Percentiles rank a stretch among this genome's conserved stretches.
phyloP scores from a whole-genome alignment of 352 stramenopile genomes.

The Phytophthora multivora region DNA sequence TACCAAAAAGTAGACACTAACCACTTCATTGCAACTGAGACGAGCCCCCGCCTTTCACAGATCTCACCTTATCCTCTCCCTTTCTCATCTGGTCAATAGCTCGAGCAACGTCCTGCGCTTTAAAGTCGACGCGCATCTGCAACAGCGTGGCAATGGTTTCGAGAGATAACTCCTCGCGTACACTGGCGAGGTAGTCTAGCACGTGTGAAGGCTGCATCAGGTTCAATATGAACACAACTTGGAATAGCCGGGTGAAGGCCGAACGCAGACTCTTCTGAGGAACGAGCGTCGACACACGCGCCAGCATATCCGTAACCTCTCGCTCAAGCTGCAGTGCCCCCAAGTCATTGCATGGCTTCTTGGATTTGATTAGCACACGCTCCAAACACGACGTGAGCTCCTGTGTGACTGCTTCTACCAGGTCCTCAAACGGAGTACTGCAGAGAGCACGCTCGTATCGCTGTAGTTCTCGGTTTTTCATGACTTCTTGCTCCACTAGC shows the following conservation, averaged over 20 bases:
- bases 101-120: constrained; percentile 47
- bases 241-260: constrained; percentile 78
- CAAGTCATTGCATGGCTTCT: constrained; percentile 80
- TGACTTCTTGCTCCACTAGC: constrained; percentile 71
- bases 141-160: constrained; percentile 62
- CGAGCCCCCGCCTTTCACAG: background rate
- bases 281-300: constrained; percentile 55
- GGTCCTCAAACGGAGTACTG: constrained; percentile 61
- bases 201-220: constrained; percentile 77
- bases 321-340: constrained; percentile 80
- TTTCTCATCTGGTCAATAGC: constrained; percentile 44
- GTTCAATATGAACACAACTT: constrained; percentile 82
- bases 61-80: constrained; percentile 6
- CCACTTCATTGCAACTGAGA: too few relatives aligned
- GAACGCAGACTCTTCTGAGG: constrained; percentile 59
- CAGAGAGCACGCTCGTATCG: constrained; percentile 70
- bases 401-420: constrained; percentile 65
- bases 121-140: constrained; percentile 77
- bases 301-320: constrained; percentile 69
- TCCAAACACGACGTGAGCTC: constrained; percentile 71
- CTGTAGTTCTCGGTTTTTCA: constrained; percentile 65
- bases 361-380: constrained; percentile 45
- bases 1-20: too few relatives aligned
- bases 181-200: constrained; percentile 63
- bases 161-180: constrained; percentile 51